Conservation (phyloP, 139 green algal species). For the Ettlia oleoabundans region DNA sequence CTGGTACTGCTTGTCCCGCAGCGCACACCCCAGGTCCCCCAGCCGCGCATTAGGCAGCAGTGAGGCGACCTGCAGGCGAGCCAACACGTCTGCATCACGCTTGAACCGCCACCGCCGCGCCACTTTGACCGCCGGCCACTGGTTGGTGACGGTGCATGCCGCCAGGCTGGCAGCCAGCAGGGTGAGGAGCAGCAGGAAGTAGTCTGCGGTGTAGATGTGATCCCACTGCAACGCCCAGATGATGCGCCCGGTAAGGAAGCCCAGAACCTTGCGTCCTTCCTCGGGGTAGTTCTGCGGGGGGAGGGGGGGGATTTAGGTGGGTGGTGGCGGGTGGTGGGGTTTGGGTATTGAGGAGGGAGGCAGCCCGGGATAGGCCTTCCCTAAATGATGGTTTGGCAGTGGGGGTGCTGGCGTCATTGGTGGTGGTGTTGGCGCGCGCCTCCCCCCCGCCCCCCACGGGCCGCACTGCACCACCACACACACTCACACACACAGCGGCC, state of each 20-base stretch:
- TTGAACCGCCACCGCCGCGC: slow-evolving; percentile 80
- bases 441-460: too few species aligned
- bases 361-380: neutral
- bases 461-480: neutral
- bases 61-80: slow-evolving; percentile 54
- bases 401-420: too few species aligned
- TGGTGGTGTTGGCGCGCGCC: too few species aligned
- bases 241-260: slow-evolving; percentile 79
- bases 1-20: slow-evolving; percentile 83
- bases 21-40: slow-evolving; percentile 65
- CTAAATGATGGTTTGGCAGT: too few species aligned
- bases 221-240: slow-evolving; percentile 80
- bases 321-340: slow-evolving; percentile 22
- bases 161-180: slow-evolving; percentile 86
- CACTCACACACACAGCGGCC: neutral
- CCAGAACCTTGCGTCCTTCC: slow-evolving; percentile 69
- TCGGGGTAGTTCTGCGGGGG: slow-evolving; percentile 50
- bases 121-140: slow-evolving; percentile 88
- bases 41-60: slow-evolving; percentile 75
- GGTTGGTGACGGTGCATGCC: slow-evolving; percentile 93
- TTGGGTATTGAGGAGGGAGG: neutral
- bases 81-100: slow-evolving; percentile 37
- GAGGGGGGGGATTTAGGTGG: slow-evolving; percentile 7
- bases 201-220: slow-evolving; percentile 88
- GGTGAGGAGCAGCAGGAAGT: slow-evolving; percentile 89